These are phyloP conservation scores for Ceratobasidium papillatum DNA, from an alignment of 1,284 basidiomycete genomes.

Conservation along the genomic window DNA sequence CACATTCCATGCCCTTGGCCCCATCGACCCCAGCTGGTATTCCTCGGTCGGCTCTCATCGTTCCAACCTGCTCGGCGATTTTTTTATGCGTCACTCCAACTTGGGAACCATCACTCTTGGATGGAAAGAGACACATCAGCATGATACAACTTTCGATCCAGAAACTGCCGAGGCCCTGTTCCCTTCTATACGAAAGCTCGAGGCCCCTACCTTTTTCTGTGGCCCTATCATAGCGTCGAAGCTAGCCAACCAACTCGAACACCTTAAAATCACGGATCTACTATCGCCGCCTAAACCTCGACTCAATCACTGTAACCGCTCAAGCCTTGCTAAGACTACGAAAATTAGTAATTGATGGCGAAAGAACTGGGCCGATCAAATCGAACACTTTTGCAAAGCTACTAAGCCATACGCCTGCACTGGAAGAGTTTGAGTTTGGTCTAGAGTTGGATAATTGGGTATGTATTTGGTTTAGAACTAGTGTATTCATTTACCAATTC, in stretches of 20 bases:
- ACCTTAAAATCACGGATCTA: background rate
- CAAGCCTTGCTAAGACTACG: background rate
- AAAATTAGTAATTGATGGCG: background rate
- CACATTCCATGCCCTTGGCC: conserved; percentile 18
- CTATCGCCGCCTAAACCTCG: background rate
- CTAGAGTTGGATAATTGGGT: background rate
- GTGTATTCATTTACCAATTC: no score
- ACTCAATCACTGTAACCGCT: no score
- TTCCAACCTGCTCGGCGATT: background rate
- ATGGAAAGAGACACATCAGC: background rate
- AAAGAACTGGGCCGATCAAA: background rate
- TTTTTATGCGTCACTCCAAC: background rate
- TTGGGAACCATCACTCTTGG: background rate
- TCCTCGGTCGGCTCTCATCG: background rate
- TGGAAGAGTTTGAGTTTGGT: background rate
- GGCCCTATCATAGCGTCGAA: background rate
- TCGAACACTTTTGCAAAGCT: background rate
- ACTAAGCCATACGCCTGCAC: background rate
- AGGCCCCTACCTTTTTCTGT: conserved; percentile 12
- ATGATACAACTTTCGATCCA: background rate
- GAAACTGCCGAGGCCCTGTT: background rate
- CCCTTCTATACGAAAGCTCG: conserved; percentile 11
- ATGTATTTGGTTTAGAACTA: background rate
- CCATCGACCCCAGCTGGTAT: background rate
- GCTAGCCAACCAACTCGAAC: background rate